Percentiles rank a stretch among this genome's conserved stretches.
Evolutionary conservation across 305 asterid genomes (phyloP).

Genomic region (Withania somnifera): DNA sequence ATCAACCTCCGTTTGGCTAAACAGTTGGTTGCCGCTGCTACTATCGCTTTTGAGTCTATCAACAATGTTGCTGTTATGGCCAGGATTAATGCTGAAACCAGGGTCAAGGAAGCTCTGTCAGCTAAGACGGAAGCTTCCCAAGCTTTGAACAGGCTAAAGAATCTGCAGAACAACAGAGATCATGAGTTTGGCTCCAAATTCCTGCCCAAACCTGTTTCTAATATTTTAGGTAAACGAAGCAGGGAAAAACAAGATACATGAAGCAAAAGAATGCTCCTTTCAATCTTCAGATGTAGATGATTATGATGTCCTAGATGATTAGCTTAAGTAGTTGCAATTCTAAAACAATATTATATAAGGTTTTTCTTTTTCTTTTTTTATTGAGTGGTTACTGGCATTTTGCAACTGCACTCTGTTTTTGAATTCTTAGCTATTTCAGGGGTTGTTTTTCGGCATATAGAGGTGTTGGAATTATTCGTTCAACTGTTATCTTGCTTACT

Average conservation of each 20-base stretch:
- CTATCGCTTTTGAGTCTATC: neutral
- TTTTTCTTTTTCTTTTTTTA: neutral
- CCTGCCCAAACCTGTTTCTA: neutral
- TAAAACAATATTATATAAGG: neutral
- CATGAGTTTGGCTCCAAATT: neutral
- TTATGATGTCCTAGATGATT: neutral
- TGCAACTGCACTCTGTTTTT: neutral
- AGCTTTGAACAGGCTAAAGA: neutral
- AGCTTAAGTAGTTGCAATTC: neutral
- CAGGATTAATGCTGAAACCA: neutral
- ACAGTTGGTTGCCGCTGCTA: neutral
- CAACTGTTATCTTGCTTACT: neutral
- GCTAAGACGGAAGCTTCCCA: neutral
- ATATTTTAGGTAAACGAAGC: neutral
- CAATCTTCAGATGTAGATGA: neutral
- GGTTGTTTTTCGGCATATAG: neutral
- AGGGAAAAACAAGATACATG: neutral
- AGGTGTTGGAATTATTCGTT: neutral
- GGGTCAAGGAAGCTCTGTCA: neutral
- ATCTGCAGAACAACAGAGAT: neutral
- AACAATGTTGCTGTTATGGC: neutral
- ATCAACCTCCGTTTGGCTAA: neutral
- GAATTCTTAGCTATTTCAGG: neutral
- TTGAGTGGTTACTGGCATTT: neutral
- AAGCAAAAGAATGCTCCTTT: neutral